Conservation (phyloP, 768 basidiomycete species). For the Kondoa malvinella region DNA sequence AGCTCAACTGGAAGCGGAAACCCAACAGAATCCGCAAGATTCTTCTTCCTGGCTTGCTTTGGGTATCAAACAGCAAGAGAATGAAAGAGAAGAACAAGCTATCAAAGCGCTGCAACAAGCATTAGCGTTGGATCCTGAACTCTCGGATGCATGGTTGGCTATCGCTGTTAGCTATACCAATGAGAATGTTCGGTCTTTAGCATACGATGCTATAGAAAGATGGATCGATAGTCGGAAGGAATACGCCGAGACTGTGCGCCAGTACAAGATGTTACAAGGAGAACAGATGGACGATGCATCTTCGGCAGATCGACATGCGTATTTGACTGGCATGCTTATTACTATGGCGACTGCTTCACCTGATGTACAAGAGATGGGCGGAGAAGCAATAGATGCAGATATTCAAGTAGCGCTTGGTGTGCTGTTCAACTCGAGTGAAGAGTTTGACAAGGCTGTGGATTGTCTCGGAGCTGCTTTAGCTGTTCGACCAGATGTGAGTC, state of each 20-base stretch:
- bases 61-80: conserved; percentile 93
- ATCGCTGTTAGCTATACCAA: conserved; percentile 82
- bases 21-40: conserved; percentile 56
- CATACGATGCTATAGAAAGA: conserved; percentile 60
- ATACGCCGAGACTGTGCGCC: conserved; percentile 33
- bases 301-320: conserved; percentile 26
- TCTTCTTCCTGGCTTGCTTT: conserved; percentile 73
- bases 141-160: conserved; percentile 65
- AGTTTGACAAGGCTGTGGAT: conserved; percentile 78
- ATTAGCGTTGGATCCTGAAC: conserved; percentile 55
- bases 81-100: conserved; percentile 82
- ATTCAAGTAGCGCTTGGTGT: conserved; percentile 89
- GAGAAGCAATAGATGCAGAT: conserved; percentile 57
- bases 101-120: conserved; percentile 67
- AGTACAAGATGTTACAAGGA: conserved; percentile 32
- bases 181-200: conserved; percentile 55
- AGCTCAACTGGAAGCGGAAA: conserved; percentile 71
- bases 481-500: conserved; percentile 64
- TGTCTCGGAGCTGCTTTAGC: conserved; percentile 80
- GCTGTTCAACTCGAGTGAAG: conserved; percentile 79
- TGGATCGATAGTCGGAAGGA: conserved; percentile 63
- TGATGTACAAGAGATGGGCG: conserved; percentile 15
- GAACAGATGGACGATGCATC: conserved; percentile 21
- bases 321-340: conserved; percentile 61
- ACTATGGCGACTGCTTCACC: conserved; percentile 51